Conservation (phyloP, 257 asterid species). For the Capsicum rhomboideum region DNA sequence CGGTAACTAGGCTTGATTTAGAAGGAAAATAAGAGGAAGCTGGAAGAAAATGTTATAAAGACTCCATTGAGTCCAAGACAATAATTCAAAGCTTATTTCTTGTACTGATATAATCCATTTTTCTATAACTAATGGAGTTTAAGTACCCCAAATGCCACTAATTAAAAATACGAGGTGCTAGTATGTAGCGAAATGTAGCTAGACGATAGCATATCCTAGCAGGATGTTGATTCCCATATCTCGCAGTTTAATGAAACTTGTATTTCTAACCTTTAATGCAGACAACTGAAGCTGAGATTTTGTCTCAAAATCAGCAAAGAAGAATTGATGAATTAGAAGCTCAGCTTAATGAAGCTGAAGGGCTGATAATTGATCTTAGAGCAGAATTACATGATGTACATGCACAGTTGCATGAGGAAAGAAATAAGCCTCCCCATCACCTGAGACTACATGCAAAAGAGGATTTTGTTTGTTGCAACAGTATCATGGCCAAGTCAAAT, state of each 20-base stretch:
- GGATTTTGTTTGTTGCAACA: not conserved
- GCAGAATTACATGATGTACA: constrained; percentile 40
- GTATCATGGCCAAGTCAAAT: not conserved
- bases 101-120: not conserved
- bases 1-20: not conserved
- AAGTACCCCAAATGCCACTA: not conserved
- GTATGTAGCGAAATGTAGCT: not conserved
- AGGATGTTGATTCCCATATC: not conserved
- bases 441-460: constrained; percentile 12
- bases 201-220: not conserved
- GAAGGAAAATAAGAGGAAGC: not conserved
- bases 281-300: constrained; percentile 42
- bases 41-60: not conserved
- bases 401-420: constrained; percentile 32
- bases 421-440: constrained; percentile 15
- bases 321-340: constrained; percentile 54
- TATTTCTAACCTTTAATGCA: constrained; percentile 14
- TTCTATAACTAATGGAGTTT: not conserved
- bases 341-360: constrained; percentile 85
- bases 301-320: constrained; percentile 24
- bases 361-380: constrained; percentile 57
- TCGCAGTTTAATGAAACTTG: not conserved
- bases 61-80: not conserved
- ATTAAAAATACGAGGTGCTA: not conserved
- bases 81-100: not conserved